A percentile compares a stretch with the other conserved stretches of the same genome.
Conservation (phyloP, 2,329 filamentous ascomycete species). For the Xylariaceae sp. region DNA sequence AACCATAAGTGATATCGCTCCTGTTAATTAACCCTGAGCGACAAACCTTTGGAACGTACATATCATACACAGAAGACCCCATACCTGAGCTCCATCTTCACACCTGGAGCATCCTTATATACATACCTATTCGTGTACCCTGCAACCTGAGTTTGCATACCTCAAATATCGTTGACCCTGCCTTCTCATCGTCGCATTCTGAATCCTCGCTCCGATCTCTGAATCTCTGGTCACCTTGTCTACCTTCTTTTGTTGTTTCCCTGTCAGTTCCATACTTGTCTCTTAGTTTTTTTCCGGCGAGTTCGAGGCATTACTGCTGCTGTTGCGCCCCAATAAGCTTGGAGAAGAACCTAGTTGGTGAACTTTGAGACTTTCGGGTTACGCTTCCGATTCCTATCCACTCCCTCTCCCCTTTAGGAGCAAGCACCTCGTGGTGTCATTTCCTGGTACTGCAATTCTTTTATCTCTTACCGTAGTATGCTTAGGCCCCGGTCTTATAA, state of each 20-base stretch:
- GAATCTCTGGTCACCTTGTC: constrained; percentile 33
- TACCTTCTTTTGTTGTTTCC: constrained; percentile 28
- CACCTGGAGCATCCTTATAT: constrained; percentile 34
- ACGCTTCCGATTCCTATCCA: constrained; percentile 42
- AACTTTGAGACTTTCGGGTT: constrained; percentile 43
- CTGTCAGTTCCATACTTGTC: constrained; percentile 29
- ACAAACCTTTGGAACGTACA: constrained; percentile 24
- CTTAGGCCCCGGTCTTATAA: constrained; percentile 38
- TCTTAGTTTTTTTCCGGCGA: constrained; percentile 19
- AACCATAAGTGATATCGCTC: constrained; percentile 35
- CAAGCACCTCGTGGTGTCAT: constrained; percentile 35
- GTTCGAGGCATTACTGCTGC: constrained; percentile 27
- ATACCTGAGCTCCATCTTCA: constrained; percentile 29
- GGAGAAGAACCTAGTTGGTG: constrained; percentile 39
- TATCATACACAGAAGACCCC: constrained; percentile 31
- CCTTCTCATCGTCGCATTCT: constrained; percentile 34
- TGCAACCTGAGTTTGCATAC: constrained; percentile 33
- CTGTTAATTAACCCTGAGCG: constrained; percentile 31
- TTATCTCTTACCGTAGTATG: constrained; percentile 34
- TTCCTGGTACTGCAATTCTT: constrained; percentile 39
- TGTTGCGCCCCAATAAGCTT: constrained; percentile 35
- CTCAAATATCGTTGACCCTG: constrained; percentile 40
- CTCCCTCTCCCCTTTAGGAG: constrained; percentile 34
- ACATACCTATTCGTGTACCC: constrained; percentile 33
- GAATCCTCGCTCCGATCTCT: constrained; percentile 37